Evolutionary conservation across 495 filamentous ascomycete species (phyloP).

Genomic region (Patellaria atrata): DNA sequence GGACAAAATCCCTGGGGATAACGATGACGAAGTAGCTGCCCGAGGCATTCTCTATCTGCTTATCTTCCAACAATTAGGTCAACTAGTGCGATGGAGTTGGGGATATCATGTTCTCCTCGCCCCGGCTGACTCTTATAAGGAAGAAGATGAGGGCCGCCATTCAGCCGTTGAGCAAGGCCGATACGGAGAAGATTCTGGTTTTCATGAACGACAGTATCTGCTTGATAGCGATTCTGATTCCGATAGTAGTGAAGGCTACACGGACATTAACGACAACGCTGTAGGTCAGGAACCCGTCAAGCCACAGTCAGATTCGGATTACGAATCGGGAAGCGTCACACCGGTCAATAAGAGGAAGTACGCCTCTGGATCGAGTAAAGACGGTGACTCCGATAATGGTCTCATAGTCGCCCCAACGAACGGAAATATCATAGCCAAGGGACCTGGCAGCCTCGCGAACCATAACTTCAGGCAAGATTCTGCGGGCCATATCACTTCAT

Average conservation of each 20-base stretch:
- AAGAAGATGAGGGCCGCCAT: conserved; percentile 36
- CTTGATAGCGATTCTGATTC: conserved; percentile 21
- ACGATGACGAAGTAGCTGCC: conserved; percentile 86
- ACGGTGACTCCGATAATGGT: conserved; percentile 18
- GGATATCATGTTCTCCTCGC: conserved; percentile 86
- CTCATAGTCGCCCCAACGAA: conserved; percentile 33
- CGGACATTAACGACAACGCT: no score
- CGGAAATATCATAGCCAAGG: conserved; percentile 21
- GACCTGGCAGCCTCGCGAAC: conserved; percentile 15
- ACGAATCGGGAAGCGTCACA: conserved; percentile 16
- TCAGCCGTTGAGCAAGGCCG: conserved; percentile 47
- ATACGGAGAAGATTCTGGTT: conserved; percentile 55
- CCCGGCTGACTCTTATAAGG: conserved; percentile 55
- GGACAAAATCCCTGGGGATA: conserved; percentile 79
- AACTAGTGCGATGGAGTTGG: conserved; percentile 95
- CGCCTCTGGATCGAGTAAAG: no score
- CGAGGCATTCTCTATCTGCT: conserved; percentile 89
- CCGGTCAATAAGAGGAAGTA: conserved; percentile 10
- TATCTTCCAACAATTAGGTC: conserved; percentile 95
- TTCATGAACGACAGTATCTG: conserved; percentile 24
- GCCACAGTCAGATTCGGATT: conserved; percentile 18
- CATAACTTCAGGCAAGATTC: conserved; percentile 6
- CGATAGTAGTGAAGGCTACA: conserved; percentile 16
- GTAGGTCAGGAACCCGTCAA: no score
- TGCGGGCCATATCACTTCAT: conserved; percentile 19